phyloP scores from a whole-genome alignment of 306 rosid genomes.

The Canavalia gladiata region DNA sequence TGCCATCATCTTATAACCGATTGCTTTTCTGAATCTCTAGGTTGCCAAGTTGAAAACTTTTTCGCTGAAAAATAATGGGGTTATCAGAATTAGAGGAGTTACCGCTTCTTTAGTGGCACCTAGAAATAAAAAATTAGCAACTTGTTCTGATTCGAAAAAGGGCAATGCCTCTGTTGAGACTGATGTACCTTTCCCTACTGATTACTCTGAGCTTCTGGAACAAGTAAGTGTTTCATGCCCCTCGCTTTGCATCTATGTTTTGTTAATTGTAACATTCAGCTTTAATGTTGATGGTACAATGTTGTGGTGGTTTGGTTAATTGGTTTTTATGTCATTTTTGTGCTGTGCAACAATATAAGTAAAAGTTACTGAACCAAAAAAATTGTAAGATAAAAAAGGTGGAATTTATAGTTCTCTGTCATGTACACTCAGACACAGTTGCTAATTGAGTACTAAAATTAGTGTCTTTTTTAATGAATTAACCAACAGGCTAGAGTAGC shows the following conservation, averaged over 20 bases:
- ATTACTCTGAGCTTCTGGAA: slow-evolving; percentile 84
- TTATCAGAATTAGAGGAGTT: slow-evolving; percentile 37
- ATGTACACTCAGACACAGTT: slow-evolving; percentile 5
- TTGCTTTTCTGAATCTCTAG: slow-evolving; percentile 49
- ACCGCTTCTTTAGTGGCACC: slow-evolving; percentile 36
- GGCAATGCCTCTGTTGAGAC: slow-evolving; percentile 56
- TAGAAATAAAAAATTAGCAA: slow-evolving; percentile 38
- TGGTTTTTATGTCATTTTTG: background rate
- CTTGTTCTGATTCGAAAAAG: slow-evolving; percentile 59
- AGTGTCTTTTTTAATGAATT: slow-evolving; percentile 37
- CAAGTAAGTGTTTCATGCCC: slow-evolving; percentile 60
- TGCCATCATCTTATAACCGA: slow-evolving; percentile 13
- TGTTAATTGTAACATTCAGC: background rate
- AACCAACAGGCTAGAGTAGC: slow-evolving; percentile 78
- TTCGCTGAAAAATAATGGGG: slow-evolving; percentile 45
- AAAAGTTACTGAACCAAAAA: slow-evolving; percentile 27
- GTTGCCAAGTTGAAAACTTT: slow-evolving; percentile 45
- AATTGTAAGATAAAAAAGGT: background rate
- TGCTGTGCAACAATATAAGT: background rate
- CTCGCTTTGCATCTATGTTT: slow-evolving; percentile 12
- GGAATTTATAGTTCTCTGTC: slow-evolving; percentile 1
- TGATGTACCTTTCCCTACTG: slow-evolving; percentile 75
- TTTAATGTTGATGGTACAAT: slow-evolving; percentile 1
- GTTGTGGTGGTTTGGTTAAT: background rate
- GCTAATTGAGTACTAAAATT: slow-evolving; percentile 37